Evolutionary conservation across 495 filamentous ascomycete species (phyloP), one percentile per base, ranked within the genome.

Genomic region (Annulohypoxylon maeteangense): DNA sequence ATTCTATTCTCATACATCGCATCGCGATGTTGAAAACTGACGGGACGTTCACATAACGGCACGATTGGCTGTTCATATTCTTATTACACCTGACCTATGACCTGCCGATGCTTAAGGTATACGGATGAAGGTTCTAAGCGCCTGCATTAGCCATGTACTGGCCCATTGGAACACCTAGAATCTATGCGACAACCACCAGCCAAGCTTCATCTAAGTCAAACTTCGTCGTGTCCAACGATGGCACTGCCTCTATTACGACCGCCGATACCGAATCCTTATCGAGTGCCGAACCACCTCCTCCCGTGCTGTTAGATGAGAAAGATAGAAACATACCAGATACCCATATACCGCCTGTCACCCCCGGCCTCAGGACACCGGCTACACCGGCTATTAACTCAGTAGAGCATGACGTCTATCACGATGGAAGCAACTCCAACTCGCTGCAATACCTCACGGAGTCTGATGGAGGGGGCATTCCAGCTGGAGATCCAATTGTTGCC

Each of bases 141-240:
- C 66, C 71, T 68, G 29, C 67, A 68, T 71, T 73, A 88, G 86
- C 87, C 86, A 98, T 98, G 94, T 98, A 98, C 86, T 98, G 95
- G 95, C 95, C 95, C 74, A 86, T 95, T 82, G 93, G 93, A 79
- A 92, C 93, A 68, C 94, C 94, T 66, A 86, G 90, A 80, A 91
- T 97, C 76, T 96, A 95, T 86, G 91, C 92, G 79, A 90, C 90
- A 62, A 83, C 75, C 79, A 86, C 75, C 67, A 79, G 75, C 81
- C 90, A 87, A 80, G 83, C 86, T 71, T 84, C 85, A 53, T 74
- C 79, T 72, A 80, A 76, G 60, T 59, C 68, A 10, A 72, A 57
- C 64, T 75, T 75, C 4, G 57, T 78, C 54, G 63, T 82, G 56
- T 84, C 82, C 25, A 76, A 81, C 74, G 82, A 86, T 79, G 83